Evolutionary conservation across 345 rosid species (phyloP).

Genomic region (rapeseed (Brassica napus)): DNA sequence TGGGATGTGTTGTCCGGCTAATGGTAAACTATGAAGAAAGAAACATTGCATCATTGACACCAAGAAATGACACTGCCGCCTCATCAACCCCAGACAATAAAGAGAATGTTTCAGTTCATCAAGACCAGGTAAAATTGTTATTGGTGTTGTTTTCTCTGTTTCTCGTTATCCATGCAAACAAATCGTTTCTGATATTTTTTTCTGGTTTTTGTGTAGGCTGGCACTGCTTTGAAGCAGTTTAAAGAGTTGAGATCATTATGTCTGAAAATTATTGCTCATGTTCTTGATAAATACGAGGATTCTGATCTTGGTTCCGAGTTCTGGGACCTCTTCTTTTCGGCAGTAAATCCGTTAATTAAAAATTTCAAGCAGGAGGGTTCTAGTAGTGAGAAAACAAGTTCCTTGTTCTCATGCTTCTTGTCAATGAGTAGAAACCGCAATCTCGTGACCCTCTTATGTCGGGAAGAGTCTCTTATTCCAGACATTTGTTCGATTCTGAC

Average conservation of each 20-base stretch:
- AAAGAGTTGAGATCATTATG: slow-evolving; percentile 84
- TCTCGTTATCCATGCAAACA: not conserved
- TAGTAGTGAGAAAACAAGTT: slow-evolving; percentile 92
- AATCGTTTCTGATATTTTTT: not conserved
- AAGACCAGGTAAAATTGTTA: slow-evolving; percentile 50
- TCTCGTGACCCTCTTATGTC: slow-evolving; percentile 57
- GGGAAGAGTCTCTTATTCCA: slow-evolving; percentile 66
- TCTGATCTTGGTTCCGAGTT: slow-evolving; percentile 71
- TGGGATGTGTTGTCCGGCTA: slow-evolving; percentile 84
- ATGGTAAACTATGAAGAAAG: slow-evolving; percentile 55
- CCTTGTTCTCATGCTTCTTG: slow-evolving; percentile 83
- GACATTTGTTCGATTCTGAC: slow-evolving; percentile 79
- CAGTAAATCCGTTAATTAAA: slow-evolving; percentile 66
- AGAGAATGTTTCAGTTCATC: slow-evolving; percentile 35
- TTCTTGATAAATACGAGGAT: slow-evolving; percentile 76
- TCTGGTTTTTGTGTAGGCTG: slow-evolving; percentile 49
- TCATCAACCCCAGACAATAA: slow-evolving; percentile 37
- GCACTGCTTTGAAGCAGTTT: slow-evolving; percentile 51
- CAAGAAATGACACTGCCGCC: slow-evolving; percentile 19
- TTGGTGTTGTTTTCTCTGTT: slow-evolving; percentile 14
- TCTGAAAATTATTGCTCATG: slow-evolving; percentile 67
- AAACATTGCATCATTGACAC: slow-evolving; percentile 39
- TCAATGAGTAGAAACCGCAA: slow-evolving; percentile 83
- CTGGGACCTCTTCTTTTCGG: slow-evolving; percentile 84
- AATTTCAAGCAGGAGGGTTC: slow-evolving; percentile 89